Percentiles rank a stretch among this genome's conserved stretches.
These are phyloP conservation scores for Vaccinium darrowii DNA, from an alignment of 148 eudicot genomes.

Conservation along the genomic window DNA sequence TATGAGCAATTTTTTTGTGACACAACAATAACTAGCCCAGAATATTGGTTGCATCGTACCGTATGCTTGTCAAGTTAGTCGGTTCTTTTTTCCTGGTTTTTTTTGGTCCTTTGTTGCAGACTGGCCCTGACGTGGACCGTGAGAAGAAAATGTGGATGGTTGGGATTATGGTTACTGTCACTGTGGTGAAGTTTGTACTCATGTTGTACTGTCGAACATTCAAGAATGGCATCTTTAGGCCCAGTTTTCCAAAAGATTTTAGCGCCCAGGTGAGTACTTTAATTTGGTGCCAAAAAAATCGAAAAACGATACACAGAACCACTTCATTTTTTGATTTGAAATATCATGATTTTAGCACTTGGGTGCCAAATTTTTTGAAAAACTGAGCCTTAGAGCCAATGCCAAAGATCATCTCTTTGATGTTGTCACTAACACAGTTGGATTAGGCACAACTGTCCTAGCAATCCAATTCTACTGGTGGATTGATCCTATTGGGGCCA, in stretches of 20 bases:
- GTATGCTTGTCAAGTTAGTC: neutral
- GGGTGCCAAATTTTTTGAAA: too few species aligned
- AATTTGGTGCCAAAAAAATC: too few species aligned
- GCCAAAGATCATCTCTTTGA: constrained; percentile 96
- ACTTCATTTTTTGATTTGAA: too few species aligned
- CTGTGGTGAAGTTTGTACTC: constrained; percentile 68
- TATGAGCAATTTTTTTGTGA: neutral
- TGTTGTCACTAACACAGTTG: constrained; percentile 80
- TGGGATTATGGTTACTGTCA: constrained; percentile 82
- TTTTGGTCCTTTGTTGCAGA: constrained; percentile 8
- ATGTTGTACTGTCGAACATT: constrained; percentile 80
- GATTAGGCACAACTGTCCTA: constrained; percentile 70
- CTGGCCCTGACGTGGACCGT: constrained; percentile 17
- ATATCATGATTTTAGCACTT: too few species aligned
- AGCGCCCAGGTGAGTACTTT: too few species aligned
- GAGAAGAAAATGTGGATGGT: constrained; percentile 66
- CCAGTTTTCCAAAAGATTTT: too few species aligned
- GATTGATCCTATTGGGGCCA: constrained; percentile 96
- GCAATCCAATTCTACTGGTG: constrained; percentile 80
- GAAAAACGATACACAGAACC: too few species aligned
- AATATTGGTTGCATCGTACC: neutral
- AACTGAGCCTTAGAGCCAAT: constrained; percentile 78
- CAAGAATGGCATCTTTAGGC: constrained; percentile 55
- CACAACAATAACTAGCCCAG: neutral
- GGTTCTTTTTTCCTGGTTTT: neutral